These are phyloP conservation scores for Penicillium sclerotigenum DNA, from an alignment of 2,329 filamentous ascomycete genomes.

Conservation along the genomic window DNA sequence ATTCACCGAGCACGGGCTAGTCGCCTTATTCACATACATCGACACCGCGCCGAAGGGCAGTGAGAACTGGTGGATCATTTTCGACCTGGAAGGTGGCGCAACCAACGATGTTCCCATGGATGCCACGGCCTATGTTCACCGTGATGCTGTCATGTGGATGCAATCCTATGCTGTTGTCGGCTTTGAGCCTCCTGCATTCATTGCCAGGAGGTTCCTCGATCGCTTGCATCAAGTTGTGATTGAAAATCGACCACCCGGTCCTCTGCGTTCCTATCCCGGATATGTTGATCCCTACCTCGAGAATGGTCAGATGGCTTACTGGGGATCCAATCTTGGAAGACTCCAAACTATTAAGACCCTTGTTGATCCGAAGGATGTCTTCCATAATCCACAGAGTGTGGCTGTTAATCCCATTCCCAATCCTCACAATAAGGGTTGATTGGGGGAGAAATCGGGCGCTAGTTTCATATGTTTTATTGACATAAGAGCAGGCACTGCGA, in stretches of 20 bases:
- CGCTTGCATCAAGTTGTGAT: slow-evolving; percentile 46
- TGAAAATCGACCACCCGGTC: slow-evolving; percentile 34
- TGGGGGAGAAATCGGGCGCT: too few relatives aligned
- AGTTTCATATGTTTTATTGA: neutral
- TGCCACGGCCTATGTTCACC: slow-evolving; percentile 61
- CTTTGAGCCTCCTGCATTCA: slow-evolving; percentile 38
- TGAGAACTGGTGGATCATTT: slow-evolving; percentile 60
- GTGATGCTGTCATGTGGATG: slow-evolving; percentile 63
- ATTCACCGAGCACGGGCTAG: slow-evolving; percentile 47
- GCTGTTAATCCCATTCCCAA: neutral
- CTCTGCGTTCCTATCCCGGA: slow-evolving; percentile 57
- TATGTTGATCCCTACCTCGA: slow-evolving; percentile 57
- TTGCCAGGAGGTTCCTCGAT: slow-evolving; percentile 50
- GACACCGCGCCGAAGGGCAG: slow-evolving; percentile 51
- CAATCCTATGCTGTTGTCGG: slow-evolving; percentile 60
- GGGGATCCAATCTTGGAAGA: slow-evolving; percentile 51
- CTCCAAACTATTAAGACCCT: slow-evolving; percentile 52
- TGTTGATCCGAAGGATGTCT: slow-evolving; percentile 55
- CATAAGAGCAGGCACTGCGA: neutral
- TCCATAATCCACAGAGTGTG: slow-evolving; percentile 58
- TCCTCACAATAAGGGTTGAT: neutral
- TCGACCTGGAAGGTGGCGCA: slow-evolving; percentile 60
- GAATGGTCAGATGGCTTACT: slow-evolving; percentile 52
- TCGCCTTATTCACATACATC: slow-evolving; percentile 54
- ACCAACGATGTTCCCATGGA: slow-evolving; percentile 55